A percentile compares a stretch with the other conserved stretches of the same genome.
These are phyloP conservation scores for Pseudogymnoascus sp. DNA, from an alignment of 2,329 filamentous ascomycete species.

Conservation along the genomic window DNA sequence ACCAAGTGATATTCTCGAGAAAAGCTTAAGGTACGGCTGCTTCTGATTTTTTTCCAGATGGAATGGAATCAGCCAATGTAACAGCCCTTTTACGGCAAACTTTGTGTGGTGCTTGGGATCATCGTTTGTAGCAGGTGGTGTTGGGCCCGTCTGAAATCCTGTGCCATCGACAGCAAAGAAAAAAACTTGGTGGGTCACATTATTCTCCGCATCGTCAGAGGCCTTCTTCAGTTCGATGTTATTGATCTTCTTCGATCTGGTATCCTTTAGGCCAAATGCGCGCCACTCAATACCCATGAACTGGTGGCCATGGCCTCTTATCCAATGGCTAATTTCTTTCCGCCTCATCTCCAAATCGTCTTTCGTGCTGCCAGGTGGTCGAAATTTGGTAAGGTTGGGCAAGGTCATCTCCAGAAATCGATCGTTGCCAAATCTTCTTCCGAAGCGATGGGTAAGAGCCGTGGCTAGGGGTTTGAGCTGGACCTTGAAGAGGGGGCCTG, in stretches of 20 bases:
- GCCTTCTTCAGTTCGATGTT: slow-evolving; percentile 37
- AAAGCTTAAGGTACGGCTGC: slow-evolving; percentile 50
- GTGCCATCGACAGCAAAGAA: slow-evolving; percentile 50
- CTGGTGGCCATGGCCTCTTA: slow-evolving; percentile 23
- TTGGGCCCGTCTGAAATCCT: slow-evolving; percentile 12
- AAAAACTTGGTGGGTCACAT: slow-evolving; percentile 40
- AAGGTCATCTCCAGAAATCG: slow-evolving; percentile 52
- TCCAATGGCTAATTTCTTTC: slow-evolving; percentile 38
- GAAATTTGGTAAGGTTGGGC: slow-evolving; percentile 36
- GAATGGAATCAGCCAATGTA: slow-evolving; percentile 47
- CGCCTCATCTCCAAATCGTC: slow-evolving; percentile 31
- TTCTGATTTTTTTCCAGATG: slow-evolving; percentile 36
- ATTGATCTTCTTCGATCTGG: slow-evolving; percentile 24
- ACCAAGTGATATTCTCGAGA: slow-evolving; percentile 53
- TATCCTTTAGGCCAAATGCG: slow-evolving; percentile 26
- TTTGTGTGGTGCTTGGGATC: slow-evolving; percentile 14
- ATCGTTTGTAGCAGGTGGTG: background rate
- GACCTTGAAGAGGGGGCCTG: slow-evolving; percentile 40
- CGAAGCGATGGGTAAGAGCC: slow-evolving; percentile 46
- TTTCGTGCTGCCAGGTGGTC: slow-evolving; percentile 25
- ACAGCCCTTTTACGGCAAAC: slow-evolving; percentile 37
- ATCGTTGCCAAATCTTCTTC: slow-evolving; percentile 51
- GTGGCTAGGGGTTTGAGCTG: slow-evolving; percentile 44
- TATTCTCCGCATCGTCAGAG: slow-evolving; percentile 27
- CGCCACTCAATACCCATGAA: slow-evolving; percentile 28